Base-by-base conservation (phyloP, 1,139 yeast genomes). In the Blastobotrys indianensis region DNA sequence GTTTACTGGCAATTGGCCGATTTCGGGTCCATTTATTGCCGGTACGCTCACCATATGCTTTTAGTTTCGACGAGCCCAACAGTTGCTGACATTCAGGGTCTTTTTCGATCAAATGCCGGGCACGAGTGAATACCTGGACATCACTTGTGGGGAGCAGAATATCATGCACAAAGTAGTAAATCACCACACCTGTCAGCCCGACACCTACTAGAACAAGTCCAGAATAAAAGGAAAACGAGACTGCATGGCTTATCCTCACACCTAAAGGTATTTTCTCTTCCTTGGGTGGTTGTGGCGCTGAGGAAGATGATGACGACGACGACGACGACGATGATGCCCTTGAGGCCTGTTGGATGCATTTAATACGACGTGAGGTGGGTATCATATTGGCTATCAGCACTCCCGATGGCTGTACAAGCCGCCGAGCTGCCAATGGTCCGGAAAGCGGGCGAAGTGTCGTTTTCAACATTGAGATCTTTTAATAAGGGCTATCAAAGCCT, bases 61-160 rank as follows among this genome's bases (percentile, higher is more conserved):
- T 83, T 48, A 88, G 70, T 59, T 87, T 76, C 47, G 74, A 76
- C 7, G 75, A 73, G 7, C 77, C 75, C 44, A 90, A 69, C 32
- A 80, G 62, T 53, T 71, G 67, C 55, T 81, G 82, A 6, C 85
- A 83, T 32, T 65, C 67, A 42, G 74, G 75, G 61, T 83, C 85
- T 51, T 79, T 71, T 61, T 88, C 90, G 32, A 87, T 77, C 57
- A 85, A 68, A 32, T 79, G 76, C 30, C 88, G 88, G 1, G 95
- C 94, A 57, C 86, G 77, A 67, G 88, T 88, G 70, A 88, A 88
- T 2, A 94, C 79, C 54, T 83, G 83, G 1, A 95, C 90, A 61
- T 88, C 97, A 23, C 95, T 95, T 0, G 94, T 82, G 7, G 97
- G 96, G 47, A 90, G 75, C 54, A 87, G 78, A 36, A 88, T 68